Evolutionary conservation across 768 basidiomycete species (phyloP).

Genomic region (Hygrophorus russula): DNA sequence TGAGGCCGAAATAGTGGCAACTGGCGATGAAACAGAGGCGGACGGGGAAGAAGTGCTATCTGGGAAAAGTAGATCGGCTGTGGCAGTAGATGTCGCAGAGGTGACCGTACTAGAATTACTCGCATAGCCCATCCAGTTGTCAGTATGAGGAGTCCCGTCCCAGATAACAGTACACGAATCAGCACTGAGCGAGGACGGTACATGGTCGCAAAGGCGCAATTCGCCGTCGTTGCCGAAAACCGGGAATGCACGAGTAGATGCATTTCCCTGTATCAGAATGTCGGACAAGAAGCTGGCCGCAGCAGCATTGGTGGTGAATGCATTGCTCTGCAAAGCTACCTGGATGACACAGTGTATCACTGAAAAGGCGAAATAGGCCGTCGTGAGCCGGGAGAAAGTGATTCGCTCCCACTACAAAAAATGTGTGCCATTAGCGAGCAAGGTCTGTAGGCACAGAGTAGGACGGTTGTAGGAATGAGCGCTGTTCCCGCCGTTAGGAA

Average conservation of each 20-base stretch:
- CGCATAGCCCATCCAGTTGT: conserved; percentile 3
- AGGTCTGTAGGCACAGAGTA: neutral
- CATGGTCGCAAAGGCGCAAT: conserved; percentile 46
- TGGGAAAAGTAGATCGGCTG: neutral
- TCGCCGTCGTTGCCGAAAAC: conserved; percentile 29
- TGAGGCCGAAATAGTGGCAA: neutral
- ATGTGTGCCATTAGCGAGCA: conserved; percentile 8
- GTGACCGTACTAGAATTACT: conserved; percentile 1
- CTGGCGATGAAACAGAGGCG: neutral
- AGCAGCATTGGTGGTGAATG: conserved; percentile 50
- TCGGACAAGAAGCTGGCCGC: conserved; percentile 42
- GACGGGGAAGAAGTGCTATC: too few relatives aligned
- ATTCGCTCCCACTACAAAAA: conserved; percentile 52
- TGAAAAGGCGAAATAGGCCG: conserved; percentile 58
- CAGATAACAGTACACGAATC: conserved; percentile 45
- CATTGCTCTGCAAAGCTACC: conserved; percentile 55
- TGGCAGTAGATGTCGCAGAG: conserved; percentile 6
- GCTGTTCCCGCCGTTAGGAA: neutral
- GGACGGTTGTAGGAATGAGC: conserved; percentile 23
- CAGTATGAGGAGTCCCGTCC: conserved; percentile 24
- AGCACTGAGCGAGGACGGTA: conserved; percentile 31
- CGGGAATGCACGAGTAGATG: conserved; percentile 37
- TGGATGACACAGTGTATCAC: conserved; percentile 56
- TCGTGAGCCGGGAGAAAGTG: conserved; percentile 55
- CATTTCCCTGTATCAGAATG: conserved; percentile 40